These are phyloP conservation scores for Phragmites australis DNA, from an alignment of 176 grass and related monocot species.

Conservation along the genomic window DNA sequence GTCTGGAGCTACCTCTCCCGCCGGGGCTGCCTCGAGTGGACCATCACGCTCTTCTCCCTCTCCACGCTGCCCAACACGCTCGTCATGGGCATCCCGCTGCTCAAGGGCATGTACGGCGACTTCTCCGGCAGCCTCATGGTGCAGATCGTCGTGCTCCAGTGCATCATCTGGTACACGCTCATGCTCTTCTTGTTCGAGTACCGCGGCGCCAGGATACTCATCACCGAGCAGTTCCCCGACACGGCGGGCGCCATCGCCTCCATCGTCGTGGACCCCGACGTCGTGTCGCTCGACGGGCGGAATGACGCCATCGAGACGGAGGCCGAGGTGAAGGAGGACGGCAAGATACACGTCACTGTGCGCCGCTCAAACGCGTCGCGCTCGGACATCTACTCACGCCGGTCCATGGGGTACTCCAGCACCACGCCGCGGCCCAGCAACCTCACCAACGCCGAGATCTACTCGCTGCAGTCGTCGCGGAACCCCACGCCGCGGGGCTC, in stretches of 20 bases:
- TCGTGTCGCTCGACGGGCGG: conserved; percentile 80
- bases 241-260: conserved; percentile 87
- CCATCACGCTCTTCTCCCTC: conserved; percentile 96
- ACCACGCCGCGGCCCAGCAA: conserved; percentile 88
- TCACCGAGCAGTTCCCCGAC: conserved; percentile 96
- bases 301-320: conserved; percentile 88
- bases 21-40: conserved; percentile 89
- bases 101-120: conserved; percentile 96
- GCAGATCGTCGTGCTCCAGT: conserved; percentile 97
- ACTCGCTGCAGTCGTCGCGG: conserved; percentile 92
- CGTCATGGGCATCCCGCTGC: conserved; percentile 96
- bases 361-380: conserved; percentile 89
- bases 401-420: conserved; percentile 81
- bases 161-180: conserved; percentile 99
- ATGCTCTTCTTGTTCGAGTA: conserved; percentile 99
- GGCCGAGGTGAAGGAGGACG: conserved; percentile 89
- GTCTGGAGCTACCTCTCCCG: conserved; percentile 67
- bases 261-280: conserved; percentile 84
- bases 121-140: conserved; percentile 90
- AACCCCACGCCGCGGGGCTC: conserved; percentile 92
- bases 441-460: conserved; percentile 99
- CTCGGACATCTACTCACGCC: conserved; percentile 86
- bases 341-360: conserved; percentile 88
- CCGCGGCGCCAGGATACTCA: conserved; percentile 86
- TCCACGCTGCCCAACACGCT: conserved; percentile 98